Evolutionary conservation across 2,329 filamentous ascomycete species (phyloP).

Genomic region (Myriosclerotinia scirpicola): DNA sequence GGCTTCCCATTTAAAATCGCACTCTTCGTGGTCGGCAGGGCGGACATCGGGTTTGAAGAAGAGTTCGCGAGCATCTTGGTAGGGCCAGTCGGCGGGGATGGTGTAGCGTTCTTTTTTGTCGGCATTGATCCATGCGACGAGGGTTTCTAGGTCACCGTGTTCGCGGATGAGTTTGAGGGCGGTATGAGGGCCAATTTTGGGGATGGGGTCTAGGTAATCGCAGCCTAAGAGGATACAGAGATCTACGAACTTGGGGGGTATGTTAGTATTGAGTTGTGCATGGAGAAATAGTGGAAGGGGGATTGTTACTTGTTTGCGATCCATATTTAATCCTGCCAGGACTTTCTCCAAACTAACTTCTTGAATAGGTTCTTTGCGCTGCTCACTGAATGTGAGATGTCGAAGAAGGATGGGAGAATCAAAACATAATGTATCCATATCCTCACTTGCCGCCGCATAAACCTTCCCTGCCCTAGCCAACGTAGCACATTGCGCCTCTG

Average conservation of each 20-base stretch:
- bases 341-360: constrained; percentile 89
- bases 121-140: constrained; percentile 76
- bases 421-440: constrained; percentile 99
- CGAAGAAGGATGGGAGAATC: constrained; percentile 86
- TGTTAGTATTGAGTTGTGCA: constrained; percentile 13
- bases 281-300: not conserved
- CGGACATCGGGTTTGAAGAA: constrained; percentile 92
- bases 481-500: constrained; percentile 92
- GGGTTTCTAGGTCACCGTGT: constrained; percentile 80
- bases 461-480: constrained; percentile 91
- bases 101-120: constrained; percentile 77
- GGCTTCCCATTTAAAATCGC: constrained; percentile 97
- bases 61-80: constrained; percentile 82
- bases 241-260: constrained; percentile 75
- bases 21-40: constrained; percentile 76
- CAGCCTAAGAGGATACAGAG: constrained; percentile 96
- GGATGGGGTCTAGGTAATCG: constrained; percentile 95
- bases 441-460: constrained; percentile 93
- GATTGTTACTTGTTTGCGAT: constrained; percentile 69
- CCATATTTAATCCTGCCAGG: constrained; percentile 84
- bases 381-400: constrained; percentile 95
- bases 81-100: constrained; percentile 97
- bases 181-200: constrained; percentile 88
- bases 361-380: constrained; percentile 95
- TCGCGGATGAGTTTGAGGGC: constrained; percentile 94